These are phyloP conservation scores for Colletotrichum gloeosporioides DNA, from an alignment of 2,329 filamentous ascomycete genomes.

Conservation along the genomic window DNA sequence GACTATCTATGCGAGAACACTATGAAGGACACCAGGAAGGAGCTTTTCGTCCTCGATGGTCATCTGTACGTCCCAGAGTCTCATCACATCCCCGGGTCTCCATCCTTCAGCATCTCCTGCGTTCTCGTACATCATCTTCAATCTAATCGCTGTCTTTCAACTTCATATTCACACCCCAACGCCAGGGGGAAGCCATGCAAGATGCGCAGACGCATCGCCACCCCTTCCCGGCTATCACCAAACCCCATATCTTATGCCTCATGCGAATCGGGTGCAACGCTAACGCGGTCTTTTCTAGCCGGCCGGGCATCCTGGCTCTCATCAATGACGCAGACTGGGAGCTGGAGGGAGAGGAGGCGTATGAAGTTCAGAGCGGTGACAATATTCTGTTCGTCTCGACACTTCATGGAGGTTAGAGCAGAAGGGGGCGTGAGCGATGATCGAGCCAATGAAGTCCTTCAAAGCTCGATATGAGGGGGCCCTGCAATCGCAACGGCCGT, in stretches of 20 bases:
- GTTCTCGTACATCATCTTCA: conserved; percentile 4
- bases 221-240: neutral
- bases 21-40: conserved; percentile 85
- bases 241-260: neutral
- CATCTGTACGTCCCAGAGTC: conserved; percentile 73
- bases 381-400: conserved; percentile 97
- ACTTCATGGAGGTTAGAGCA: conserved; percentile 81
- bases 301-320: conserved; percentile 92
- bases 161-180: conserved; percentile 19
- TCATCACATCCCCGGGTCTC: conserved; percentile 14
- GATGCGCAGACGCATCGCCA: conserved; percentile 5
- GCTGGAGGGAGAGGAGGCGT: conserved; percentile 91
- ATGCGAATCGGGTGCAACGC: conserved; percentile 14
- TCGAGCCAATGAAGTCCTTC: neutral
- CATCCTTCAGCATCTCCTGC: conserved; percentile 6
- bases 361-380: conserved; percentile 82
- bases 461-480: neutral
- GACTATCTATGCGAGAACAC: conserved; percentile 78
- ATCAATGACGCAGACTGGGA: conserved; percentile 99
- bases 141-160: neutral
- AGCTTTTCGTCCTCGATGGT: conserved; percentile 87
- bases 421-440: conserved; percentile 8
- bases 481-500: conserved; percentile 15
- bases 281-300: conserved; percentile 55
- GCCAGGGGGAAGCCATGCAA: neutral